A percentile compares a stretch with the other conserved stretches of the same genome.
These are phyloP conservation scores for Ogataea wickerhamii DNA, from an alignment of 805 yeast genomes.

Conservation along the genomic window DNA sequence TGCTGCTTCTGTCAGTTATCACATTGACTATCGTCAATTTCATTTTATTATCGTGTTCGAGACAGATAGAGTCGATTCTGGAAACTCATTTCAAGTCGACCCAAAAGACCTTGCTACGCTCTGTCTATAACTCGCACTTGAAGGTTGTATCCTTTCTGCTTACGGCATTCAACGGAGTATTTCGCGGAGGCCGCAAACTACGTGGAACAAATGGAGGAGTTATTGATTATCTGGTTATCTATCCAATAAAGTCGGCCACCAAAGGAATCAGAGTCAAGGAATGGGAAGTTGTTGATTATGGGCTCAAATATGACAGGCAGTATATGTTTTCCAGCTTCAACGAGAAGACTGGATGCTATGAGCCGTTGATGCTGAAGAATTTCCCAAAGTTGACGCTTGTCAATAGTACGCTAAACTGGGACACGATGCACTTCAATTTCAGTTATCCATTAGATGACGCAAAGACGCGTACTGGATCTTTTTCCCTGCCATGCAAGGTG, in stretches of 20 bases:
- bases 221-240: slow-evolving; percentile 25
- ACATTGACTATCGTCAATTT: slow-evolving; percentile 4
- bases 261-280: slow-evolving; percentile 23
- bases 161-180: slow-evolving; percentile 1
- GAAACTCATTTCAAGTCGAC: slow-evolving; percentile 11
- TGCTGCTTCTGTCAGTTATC: slow-evolving; percentile 4
- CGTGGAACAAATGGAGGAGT: slow-evolving; percentile 23
- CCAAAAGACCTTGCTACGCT: slow-evolving; percentile 6
- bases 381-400: slow-evolving; percentile 14
- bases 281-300: slow-evolving; percentile 28
- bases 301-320: slow-evolving; percentile 29
- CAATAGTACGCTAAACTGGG: slow-evolving; percentile 13
- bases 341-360: slow-evolving; percentile 11
- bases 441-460: slow-evolving; percentile 11
- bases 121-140: slow-evolving; percentile 13
- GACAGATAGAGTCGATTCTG: slow-evolving; percentile 8
- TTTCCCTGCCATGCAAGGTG: slow-evolving; percentile 21
- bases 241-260: slow-evolving; percentile 30
- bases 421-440: slow-evolving; percentile 17
- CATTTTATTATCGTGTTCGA: slow-evolving; percentile 4
- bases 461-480: background rate
- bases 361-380: slow-evolving; percentile 16
- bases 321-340: slow-evolving; percentile 22
- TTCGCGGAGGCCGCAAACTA: slow-evolving; percentile 1
- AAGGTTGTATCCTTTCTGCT: slow-evolving; percentile 1